Conservation (phyloP, 805 yeast genomes). For the Danielia oregonensis region DNA sequence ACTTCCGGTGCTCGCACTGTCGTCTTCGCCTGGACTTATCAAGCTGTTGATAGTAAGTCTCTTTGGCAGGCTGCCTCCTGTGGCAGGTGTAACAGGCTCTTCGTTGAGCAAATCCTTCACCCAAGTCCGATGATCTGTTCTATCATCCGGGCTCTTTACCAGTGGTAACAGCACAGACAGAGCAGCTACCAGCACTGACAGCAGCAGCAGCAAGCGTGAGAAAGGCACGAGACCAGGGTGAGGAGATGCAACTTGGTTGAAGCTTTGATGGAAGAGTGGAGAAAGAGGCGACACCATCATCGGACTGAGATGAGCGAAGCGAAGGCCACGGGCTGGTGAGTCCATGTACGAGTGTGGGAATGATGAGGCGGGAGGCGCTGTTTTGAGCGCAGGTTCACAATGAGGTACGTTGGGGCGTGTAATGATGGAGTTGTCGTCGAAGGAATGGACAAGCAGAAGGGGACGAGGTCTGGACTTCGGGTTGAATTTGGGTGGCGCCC, state of each 20-base stretch:
- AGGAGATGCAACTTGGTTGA: slow-evolving; percentile 17
- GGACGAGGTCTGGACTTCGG: slow-evolving; percentile 43
- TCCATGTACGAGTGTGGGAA: slow-evolving; percentile 4
- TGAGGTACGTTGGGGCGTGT: slow-evolving; percentile 1
- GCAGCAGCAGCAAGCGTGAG: background rate
- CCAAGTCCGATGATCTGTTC: slow-evolving; percentile 2
- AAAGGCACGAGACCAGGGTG: slow-evolving; percentile 1
- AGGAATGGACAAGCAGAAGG: slow-evolving; percentile 31
- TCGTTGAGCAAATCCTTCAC: slow-evolving; percentile 7
- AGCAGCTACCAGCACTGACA: slow-evolving; percentile 1
- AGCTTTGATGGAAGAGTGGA: slow-evolving; percentile 38
- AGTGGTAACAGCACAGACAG: background rate
- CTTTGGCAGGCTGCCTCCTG: too few species aligned
- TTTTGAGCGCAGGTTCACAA: slow-evolving; percentile 14
- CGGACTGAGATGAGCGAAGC: slow-evolving; percentile 20
- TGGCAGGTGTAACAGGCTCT: background rate
- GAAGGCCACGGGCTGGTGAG: slow-evolving; percentile 4
- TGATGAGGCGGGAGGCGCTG: slow-evolving; percentile 23
- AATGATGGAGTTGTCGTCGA: slow-evolving; percentile 12
- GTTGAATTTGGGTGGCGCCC: slow-evolving; percentile 24
- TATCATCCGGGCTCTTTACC: background rate
- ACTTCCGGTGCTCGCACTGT: too few species aligned
- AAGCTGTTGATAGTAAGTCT: slow-evolving; percentile 2
- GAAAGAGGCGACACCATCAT: slow-evolving; percentile 35
- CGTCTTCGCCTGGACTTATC: slow-evolving; percentile 1